These are phyloP conservation scores for Cephaloascus fragrans DNA, from an alignment of 805 yeast genomes.

Conservation along the genomic window DNA sequence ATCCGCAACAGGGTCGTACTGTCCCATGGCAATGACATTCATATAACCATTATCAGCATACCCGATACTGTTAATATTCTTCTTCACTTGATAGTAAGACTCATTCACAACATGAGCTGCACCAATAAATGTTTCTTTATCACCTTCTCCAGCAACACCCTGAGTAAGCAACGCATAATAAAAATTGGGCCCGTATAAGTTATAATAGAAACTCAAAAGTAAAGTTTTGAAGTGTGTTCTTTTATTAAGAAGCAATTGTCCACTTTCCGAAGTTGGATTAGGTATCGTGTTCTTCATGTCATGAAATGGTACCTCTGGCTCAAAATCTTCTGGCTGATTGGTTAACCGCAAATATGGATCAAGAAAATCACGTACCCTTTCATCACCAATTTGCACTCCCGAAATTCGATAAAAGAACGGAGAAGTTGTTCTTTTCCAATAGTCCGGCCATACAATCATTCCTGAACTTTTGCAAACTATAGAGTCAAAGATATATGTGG, in stretches of 20 bases:
- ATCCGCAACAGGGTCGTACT: constrained; percentile 18
- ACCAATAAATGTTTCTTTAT: constrained; percentile 24
- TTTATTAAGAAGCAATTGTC: constrained; percentile 30
- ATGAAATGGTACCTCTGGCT: constrained; percentile 19
- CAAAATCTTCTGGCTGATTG: constrained; percentile 5
- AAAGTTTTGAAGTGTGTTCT: constrained; percentile 27
- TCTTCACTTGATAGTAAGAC: constrained; percentile 19
- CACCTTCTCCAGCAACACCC: constrained; percentile 29
- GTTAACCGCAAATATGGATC: constrained; percentile 2
- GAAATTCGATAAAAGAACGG: constrained; percentile 17
- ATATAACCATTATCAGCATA: constrained; percentile 9
- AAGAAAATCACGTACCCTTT: constrained; percentile 3
- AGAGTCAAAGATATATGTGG: constrained; percentile 16
- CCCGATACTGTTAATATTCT: constrained; percentile 5
- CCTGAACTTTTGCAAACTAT: constrained; percentile 18
- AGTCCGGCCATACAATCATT: constrained; percentile 33
- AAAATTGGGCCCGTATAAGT: constrained; percentile 24
- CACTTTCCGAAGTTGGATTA: constrained; percentile 33
- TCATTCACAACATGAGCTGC: constrained; percentile 25
- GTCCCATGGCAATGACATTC: constrained; percentile 23
- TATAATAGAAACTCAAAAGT: constrained; percentile 28
- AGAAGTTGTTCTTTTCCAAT: constrained; percentile 27
- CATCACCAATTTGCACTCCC: constrained; percentile 1
- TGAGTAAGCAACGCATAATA: constrained; percentile 22
- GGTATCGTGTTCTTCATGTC: constrained; percentile 32